Evolutionary conservation across 2,329 filamentous ascomycete species (phyloP).

Genomic region (Venturia asperata): DNA sequence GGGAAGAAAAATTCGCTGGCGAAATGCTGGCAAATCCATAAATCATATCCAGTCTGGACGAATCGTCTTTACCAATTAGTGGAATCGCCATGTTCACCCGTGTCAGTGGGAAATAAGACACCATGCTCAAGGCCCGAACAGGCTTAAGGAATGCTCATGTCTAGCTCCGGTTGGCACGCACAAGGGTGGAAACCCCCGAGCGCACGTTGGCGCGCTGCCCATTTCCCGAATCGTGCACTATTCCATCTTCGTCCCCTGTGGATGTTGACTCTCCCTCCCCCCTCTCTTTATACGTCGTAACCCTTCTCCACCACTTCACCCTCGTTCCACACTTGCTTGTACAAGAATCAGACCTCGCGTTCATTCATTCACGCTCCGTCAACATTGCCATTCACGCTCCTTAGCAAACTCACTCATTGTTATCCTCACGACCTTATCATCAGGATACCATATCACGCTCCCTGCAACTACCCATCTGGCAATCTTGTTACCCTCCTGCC

Average conservation of each 20-base stretch:
- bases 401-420: conserved; percentile 10
- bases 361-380: conserved; percentile 18
- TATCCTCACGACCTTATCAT: not conserved
- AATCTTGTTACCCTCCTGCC: not conserved
- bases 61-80: not conserved
- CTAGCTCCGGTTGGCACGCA: conserved; percentile 4
- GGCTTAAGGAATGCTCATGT: conserved; percentile 1
- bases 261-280: not conserved
- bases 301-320: not conserved
- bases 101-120: conserved; percentile 3
- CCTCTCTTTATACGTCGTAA: not conserved
- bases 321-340: not conserved
- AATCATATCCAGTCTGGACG: conserved; percentile 5
- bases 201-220: not conserved
- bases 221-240: conserved; percentile 7
- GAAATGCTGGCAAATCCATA: not conserved
- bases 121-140: not conserved
- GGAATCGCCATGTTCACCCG: conserved; percentile 1
- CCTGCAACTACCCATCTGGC: not conserved
- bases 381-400: not conserved
- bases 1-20: not conserved
- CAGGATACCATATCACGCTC: conserved; percentile 8
- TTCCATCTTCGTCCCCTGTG: conserved; percentile 3
- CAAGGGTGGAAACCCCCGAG: conserved; percentile 6
- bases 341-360: conserved; percentile 12